Percentiles rank a stretch among this genome's conserved stretches.
Evolutionary conservation across 2,329 filamentous ascomycete genomes (phyloP).

Genomic region (Aspergillus unguis): DNA sequence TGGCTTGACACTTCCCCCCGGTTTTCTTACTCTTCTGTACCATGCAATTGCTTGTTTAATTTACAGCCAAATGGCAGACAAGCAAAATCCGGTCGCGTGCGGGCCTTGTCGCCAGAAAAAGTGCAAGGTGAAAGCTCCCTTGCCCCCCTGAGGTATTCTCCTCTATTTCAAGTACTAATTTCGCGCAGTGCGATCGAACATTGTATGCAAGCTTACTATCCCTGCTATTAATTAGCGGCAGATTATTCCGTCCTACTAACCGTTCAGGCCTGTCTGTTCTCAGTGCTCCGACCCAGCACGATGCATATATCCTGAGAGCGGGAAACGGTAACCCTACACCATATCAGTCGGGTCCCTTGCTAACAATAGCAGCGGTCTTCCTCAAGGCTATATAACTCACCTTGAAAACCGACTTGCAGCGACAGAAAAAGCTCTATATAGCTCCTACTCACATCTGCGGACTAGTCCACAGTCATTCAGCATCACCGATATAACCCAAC

Average conservation of each 20-base stretch:
- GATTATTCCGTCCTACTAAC: background rate
- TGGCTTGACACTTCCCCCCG: background rate
- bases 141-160: background rate
- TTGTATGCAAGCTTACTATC: constrained; percentile 5
- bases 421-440: constrained; percentile 27
- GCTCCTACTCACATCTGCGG: constrained; percentile 7
- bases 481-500: background rate
- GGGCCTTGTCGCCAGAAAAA: constrained; percentile 20
- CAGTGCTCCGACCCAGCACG: constrained; percentile 14
- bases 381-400: constrained; percentile 39
- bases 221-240: background rate
- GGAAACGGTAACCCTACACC: constrained; percentile 14
- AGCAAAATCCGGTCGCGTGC: constrained; percentile 19
- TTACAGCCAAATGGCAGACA: constrained; percentile 6
- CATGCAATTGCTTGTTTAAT: background rate
- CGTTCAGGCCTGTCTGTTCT: constrained; percentile 15
- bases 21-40: background rate
- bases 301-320: constrained; percentile 20
- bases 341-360: background rate
- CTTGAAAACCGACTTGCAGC: constrained; percentile 38
- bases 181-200: constrained; percentile 16
- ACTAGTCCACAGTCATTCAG: constrained; percentile 2
- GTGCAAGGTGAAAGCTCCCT: constrained; percentile 14
- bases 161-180: background rate
- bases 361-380: constrained; percentile 13